A percentile compares a stretch with the other conserved stretches of the same genome.
Conservation (phyloP, 2,329 filamentous ascomycete species). For the Trichoderma sp. region DNA sequence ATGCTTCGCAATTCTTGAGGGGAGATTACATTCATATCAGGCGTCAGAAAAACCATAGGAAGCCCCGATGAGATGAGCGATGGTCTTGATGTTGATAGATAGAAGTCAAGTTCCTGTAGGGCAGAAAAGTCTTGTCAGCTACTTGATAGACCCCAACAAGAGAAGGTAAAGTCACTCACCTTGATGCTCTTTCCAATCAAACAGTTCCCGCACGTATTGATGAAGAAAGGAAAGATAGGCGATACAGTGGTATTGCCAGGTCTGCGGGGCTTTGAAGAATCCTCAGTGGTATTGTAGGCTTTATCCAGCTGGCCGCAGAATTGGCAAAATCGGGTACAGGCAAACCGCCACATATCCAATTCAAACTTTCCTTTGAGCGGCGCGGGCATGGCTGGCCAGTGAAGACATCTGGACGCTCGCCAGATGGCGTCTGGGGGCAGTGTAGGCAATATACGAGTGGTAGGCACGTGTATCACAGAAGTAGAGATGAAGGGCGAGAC, state of each 20-base stretch:
- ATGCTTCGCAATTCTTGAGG: slow-evolving; percentile 53
- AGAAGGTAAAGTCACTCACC: slow-evolving; percentile 48
- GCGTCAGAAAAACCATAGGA: slow-evolving; percentile 64
- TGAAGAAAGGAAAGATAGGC: slow-evolving; percentile 69
- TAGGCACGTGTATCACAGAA: slow-evolving; percentile 19
- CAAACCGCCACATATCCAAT: slow-evolving; percentile 73
- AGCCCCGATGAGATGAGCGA: slow-evolving; percentile 66
- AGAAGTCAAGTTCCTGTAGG: slow-evolving; percentile 65
- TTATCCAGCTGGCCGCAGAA: slow-evolving; percentile 55
- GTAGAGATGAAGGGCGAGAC: slow-evolving; percentile 34
- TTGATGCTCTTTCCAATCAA: slow-evolving; percentile 60
- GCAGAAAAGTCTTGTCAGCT: slow-evolving; percentile 24
- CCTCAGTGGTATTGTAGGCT: slow-evolving; percentile 25
- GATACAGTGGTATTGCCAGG: slow-evolving; percentile 60
- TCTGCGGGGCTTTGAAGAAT: slow-evolving; percentile 53
- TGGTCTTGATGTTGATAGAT: slow-evolving; percentile 59
- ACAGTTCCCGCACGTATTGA: slow-evolving; percentile 66
- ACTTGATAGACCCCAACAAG: background rate
- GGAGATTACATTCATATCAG: slow-evolving; percentile 59
- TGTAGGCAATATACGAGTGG: slow-evolving; percentile 29
- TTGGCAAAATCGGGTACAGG: slow-evolving; percentile 63
- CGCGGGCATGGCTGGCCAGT: slow-evolving; percentile 65
- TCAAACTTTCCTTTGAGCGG: slow-evolving; percentile 66
- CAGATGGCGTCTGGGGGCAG: slow-evolving; percentile 66
- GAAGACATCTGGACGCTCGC: slow-evolving; percentile 64